phyloP scores from a whole-genome alignment of 1,139 yeast species.

The Yarrowia galli region DNA sequence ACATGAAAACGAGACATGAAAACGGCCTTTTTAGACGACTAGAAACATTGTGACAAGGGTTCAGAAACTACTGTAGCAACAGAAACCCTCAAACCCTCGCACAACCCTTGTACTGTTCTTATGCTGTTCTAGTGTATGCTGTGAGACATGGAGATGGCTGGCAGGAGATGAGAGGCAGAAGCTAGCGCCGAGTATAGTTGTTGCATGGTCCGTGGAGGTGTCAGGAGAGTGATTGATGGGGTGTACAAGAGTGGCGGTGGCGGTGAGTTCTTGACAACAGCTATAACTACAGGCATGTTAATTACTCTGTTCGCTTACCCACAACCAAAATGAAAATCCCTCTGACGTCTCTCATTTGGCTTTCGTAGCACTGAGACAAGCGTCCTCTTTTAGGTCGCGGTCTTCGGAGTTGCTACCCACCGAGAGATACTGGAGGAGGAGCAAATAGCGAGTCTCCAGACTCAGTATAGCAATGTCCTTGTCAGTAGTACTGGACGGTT shows the following conservation, averaged over 20 bases:
- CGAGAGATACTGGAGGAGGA: neutral
- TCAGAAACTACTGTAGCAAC: no score
- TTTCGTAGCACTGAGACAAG: slow-evolving; percentile 1
- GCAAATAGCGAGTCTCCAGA: slow-evolving; percentile 1
- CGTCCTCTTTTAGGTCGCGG: neutral
- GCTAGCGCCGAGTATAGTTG: slow-evolving; percentile 2
- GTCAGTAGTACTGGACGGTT: no score
- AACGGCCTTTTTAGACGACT: no score
- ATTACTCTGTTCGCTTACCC: no score
- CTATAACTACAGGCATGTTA: no score
- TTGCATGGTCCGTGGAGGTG: neutral
- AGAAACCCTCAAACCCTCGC: neutral
- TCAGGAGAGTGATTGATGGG: neutral
- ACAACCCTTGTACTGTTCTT: neutral
- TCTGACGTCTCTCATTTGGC: slow-evolving; percentile 1
- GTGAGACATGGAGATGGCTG: slow-evolving; percentile 9
- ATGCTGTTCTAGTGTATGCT: neutral
- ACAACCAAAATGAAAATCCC: no score
- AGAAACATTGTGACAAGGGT: no score
- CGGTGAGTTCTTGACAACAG: no score
- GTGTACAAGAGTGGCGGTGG: no score
- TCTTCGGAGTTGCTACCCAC: neutral
- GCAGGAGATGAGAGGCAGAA: neutral
- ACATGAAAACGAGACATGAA: no score
- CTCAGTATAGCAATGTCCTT: no score